These are phyloP conservation scores for Pleodorina starrii DNA, from an alignment of 139 green algal genomes.

Conservation along the genomic window DNA sequence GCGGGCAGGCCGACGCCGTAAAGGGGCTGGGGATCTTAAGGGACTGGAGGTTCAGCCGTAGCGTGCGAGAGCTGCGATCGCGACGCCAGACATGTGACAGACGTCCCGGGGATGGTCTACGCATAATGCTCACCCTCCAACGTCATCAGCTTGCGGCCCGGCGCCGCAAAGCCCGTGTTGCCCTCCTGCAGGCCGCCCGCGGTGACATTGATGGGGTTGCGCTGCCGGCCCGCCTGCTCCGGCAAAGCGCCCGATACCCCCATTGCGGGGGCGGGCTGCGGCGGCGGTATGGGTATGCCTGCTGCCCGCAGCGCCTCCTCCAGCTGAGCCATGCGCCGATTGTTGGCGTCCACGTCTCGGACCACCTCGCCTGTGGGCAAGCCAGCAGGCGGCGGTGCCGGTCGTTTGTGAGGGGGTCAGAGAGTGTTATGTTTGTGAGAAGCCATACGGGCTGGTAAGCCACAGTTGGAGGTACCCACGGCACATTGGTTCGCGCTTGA, in stretches of 20 bases:
- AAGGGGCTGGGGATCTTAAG: no score
- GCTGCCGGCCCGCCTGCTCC: background rate
- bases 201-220: slow-evolving; percentile 24
- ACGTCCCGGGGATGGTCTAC: background rate
- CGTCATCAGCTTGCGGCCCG: background rate
- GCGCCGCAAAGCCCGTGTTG: background rate
- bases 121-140: background rate
- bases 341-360: background rate
- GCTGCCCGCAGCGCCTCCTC: background rate
- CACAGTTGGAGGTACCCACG: no score
- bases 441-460: no score
- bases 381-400: no score
- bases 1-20: no score
- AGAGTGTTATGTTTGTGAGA: no score
- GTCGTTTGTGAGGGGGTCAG: background rate
- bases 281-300: background rate
- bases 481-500: no score
- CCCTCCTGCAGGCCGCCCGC: background rate
- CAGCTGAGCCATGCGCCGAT: background rate
- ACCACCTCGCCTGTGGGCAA: slow-evolving; percentile 7
- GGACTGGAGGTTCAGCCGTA: background rate
- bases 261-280: background rate
- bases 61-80: background rate
- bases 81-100: no score
- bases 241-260: background rate